Conservation (phyloP, 768 basidiomycete species). For the Lentinula lateritia region DNA sequence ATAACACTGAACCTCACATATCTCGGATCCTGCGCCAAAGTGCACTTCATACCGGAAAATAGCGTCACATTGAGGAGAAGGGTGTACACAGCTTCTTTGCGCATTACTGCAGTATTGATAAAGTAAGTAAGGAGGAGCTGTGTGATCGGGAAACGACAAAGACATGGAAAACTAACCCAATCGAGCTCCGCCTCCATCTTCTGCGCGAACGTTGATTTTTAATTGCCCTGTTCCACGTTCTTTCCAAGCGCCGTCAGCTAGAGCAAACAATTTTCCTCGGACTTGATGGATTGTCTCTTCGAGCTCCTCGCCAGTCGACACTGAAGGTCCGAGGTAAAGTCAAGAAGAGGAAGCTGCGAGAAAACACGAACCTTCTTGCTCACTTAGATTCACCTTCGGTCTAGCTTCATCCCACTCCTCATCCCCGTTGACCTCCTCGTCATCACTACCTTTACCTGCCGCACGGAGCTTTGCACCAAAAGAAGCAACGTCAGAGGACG, state of each 20-base stretch:
- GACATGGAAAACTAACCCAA: slow-evolving; percentile 40
- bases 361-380: slow-evolving; percentile 53
- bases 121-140: neutral
- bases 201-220: slow-evolving; percentile 59
- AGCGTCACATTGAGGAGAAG: slow-evolving; percentile 69
- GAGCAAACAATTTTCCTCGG: slow-evolving; percentile 67
- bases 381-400: slow-evolving; percentile 45
- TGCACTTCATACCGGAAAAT: slow-evolving; percentile 74
- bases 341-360: too few relatives aligned
- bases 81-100: slow-evolving; percentile 78
- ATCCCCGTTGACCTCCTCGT: slow-evolving; percentile 48
- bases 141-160: neutral
- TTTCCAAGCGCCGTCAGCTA: slow-evolving; percentile 63
- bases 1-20: slow-evolving; percentile 75
- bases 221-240: slow-evolving; percentile 71
- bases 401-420: slow-evolving; percentile 26
- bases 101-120: slow-evolving; percentile 53
- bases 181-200: slow-evolving; percentile 65
- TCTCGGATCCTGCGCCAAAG: slow-evolving; percentile 69
- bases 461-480: slow-evolving; percentile 63
- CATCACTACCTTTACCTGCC: slow-evolving; percentile 44
- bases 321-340: slow-evolving; percentile 24
- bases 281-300: slow-evolving; percentile 74
- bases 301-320: slow-evolving; percentile 77
- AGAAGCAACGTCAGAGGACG: slow-evolving; percentile 21